These are phyloP conservation scores for Beta corolliflora DNA, from an alignment of 179 eudicot genomes.

Conservation along the genomic window DNA sequence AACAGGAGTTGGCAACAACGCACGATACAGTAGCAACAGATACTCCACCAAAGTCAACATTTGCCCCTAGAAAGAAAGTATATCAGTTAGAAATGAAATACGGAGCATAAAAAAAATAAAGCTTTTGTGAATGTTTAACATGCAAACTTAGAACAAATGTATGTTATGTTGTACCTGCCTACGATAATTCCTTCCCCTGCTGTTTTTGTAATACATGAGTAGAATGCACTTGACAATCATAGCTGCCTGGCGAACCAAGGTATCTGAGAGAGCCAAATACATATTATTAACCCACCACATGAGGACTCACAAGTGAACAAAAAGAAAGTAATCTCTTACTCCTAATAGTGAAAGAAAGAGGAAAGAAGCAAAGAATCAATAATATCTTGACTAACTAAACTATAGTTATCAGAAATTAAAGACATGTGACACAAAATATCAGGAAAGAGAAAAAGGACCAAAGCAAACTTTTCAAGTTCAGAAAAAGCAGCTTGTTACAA, in stretches of 20 bases:
- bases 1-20: constrained; percentile 89
- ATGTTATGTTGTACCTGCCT: constrained; percentile 56
- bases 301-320: not conserved
- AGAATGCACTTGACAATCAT: constrained; percentile 74
- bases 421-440: not conserved
- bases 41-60: constrained; percentile 88
- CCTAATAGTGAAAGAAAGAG: not conserved
- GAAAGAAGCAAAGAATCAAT: not conserved
- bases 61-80: constrained; percentile 66
- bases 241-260: constrained; percentile 85
- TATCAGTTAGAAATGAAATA: constrained; percentile 1
- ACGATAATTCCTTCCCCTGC: constrained; percentile 77
- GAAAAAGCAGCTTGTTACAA: not conserved
- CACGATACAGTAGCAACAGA: constrained; percentile 76
- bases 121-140: not conserved
- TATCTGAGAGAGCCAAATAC: constrained; percentile 52
- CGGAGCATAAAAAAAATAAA: not conserved
- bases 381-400: not conserved
- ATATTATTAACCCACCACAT: constrained; percentile 11
- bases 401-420: no score
- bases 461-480: not conserved
- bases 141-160: not conserved
- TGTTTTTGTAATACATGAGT: constrained; percentile 77
- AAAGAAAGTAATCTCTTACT: not conserved
- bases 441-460: not conserved